Evolutionary conservation across 148 eudicot genomes (phyloP).

Genomic region (Chenopodium album): DNA sequence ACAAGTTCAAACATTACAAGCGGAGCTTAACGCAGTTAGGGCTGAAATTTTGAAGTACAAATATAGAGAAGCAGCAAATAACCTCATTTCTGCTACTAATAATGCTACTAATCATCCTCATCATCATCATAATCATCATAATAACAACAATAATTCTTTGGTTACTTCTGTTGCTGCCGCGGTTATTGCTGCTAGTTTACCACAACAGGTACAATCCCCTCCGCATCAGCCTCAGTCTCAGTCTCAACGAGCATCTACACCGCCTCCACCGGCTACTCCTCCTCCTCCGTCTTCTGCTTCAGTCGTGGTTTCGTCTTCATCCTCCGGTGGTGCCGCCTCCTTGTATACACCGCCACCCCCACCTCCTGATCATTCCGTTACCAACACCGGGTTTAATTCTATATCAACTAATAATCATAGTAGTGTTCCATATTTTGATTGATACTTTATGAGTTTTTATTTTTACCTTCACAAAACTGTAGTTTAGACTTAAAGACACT

Average conservation of each 20-base stretch:
- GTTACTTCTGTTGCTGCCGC: slow-evolving; percentile 14
- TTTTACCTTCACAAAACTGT: background rate
- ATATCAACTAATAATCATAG: slow-evolving; percentile 28
- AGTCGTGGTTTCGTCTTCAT: slow-evolving; percentile 23
- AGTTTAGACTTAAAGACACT: background rate
- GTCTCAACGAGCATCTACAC: slow-evolving; percentile 26
- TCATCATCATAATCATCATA: background rate
- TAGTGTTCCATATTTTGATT: slow-evolving; percentile 49
- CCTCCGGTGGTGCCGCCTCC: slow-evolving; percentile 23
- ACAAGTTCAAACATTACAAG: slow-evolving; percentile 57
- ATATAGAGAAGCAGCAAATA: slow-evolving; percentile 61
- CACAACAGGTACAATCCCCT: slow-evolving; percentile 18
- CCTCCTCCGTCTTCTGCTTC: slow-evolving; percentile 34
- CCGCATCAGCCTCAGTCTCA: slow-evolving; percentile 35
- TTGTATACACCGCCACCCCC: slow-evolving; percentile 41
- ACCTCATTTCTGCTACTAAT: slow-evolving; percentile 26
- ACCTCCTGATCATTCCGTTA: slow-evolving; percentile 7
- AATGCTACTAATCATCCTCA: slow-evolving; percentile 19
- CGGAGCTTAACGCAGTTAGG: slow-evolving; percentile 57
- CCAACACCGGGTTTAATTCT: slow-evolving; percentile 34
- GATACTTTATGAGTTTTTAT: background rate
- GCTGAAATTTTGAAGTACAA: slow-evolving; percentile 61
- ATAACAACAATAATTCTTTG: slow-evolving; percentile 10
- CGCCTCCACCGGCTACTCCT: slow-evolving; percentile 37
- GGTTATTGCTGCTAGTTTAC: slow-evolving; percentile 2